A percentile compares a stretch with the other conserved stretches of the same genome.
Evolutionary conservation across 2,329 filamentous ascomycete species (phyloP).

Genomic region (Hysterium pulicare): DNA sequence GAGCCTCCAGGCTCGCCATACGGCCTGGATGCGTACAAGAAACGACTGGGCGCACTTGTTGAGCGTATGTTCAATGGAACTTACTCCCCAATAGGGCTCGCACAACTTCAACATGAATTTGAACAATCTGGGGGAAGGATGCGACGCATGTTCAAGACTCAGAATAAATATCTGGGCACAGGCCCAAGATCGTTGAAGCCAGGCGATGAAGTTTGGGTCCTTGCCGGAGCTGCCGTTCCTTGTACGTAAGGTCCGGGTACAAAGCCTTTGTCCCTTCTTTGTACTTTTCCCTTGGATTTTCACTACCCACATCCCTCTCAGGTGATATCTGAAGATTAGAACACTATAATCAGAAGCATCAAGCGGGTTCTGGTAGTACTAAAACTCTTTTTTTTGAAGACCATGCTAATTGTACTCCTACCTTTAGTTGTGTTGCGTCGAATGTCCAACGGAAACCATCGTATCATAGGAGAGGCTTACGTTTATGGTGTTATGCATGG

Average conservation of each 20-base stretch:
- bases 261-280: no score
- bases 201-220: conserved; percentile 7
- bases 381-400: no score
- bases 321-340: no score
- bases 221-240: conserved; percentile 5
- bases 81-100: conserved; percentile 23
- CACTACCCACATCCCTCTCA: no score
- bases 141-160: conserved; percentile 21
- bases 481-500: conserved; percentile 25
- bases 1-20: conserved; percentile 18
- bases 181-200: conserved; percentile 17
- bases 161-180: conserved; percentile 17
- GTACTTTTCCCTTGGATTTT: background rate
- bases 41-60: conserved; percentile 16
- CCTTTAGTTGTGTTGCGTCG: conserved; percentile 5
- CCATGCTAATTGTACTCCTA: no score
- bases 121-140: conserved; percentile 20
- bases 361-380: no score
- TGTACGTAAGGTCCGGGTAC: no score
- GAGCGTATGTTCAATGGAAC: conserved; percentile 26
- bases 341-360: no score
- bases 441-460: conserved; percentile 15
- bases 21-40: conserved; percentile 13
- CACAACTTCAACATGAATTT: conserved; percentile 25
- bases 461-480: conserved; percentile 22